Evolutionary conservation across 306 rosid genomes (phyloP).

Genomic region (Delonix regia): DNA sequence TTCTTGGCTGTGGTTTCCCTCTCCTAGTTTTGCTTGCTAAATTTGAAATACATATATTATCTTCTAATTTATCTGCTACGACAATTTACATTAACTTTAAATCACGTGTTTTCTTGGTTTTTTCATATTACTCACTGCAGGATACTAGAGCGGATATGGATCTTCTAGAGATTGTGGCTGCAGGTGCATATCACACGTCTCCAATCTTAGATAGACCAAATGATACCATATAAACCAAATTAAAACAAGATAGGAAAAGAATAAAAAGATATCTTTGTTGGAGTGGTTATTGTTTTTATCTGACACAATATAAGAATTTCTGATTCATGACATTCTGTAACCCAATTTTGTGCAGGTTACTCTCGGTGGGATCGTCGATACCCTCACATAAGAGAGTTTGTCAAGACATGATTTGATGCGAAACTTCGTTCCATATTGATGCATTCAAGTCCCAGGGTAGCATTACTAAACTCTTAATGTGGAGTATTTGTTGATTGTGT

Average conservation of each 20-base stretch:
- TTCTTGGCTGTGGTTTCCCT: not conserved
- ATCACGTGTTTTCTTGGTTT: not conserved
- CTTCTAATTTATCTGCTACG: not conserved
- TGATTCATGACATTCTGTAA: conserved; percentile 19
- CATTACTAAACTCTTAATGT: conserved; percentile 1
- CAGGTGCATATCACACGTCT: conserved; percentile 49
- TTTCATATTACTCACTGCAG: conserved; percentile 50
- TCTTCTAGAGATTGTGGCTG: conserved; percentile 68
- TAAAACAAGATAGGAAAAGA: not conserved
- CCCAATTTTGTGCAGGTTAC: conserved; percentile 57
- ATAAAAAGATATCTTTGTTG: not conserved
- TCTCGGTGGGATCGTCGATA: conserved; percentile 70
- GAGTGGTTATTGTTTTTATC: not conserved
- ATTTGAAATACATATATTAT: too few species aligned
- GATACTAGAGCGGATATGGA: conserved; percentile 61
- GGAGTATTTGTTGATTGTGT: not conserved
- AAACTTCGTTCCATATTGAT: conserved; percentile 10
- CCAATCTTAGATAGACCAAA: not conserved
- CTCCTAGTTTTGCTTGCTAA: not conserved
- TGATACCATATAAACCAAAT: not conserved
- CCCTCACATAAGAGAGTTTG: conserved; percentile 61
- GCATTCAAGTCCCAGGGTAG: conserved; percentile 24
- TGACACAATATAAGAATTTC: not conserved
- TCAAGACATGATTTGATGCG: conserved; percentile 37
- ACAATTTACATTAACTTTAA: not conserved